Evolutionary conservation across 768 basidiomycete species (phyloP).

Genomic region (Pluteus cervinus): DNA sequence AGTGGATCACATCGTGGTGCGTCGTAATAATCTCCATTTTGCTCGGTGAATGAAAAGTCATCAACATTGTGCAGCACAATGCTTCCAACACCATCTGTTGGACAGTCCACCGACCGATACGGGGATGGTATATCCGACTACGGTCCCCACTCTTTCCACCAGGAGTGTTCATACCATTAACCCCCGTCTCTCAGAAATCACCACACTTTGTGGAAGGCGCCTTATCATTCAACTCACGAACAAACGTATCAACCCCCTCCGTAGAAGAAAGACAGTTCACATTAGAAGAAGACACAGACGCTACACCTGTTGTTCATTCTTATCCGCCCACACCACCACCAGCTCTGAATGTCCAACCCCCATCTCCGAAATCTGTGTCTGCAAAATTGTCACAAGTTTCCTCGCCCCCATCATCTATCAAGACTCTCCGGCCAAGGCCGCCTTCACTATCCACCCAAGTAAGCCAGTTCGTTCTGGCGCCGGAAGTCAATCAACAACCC

Average conservation of each 20-base stretch:
- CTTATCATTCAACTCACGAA: constrained; percentile 47
- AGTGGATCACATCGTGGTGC: constrained; percentile 65
- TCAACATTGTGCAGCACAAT: constrained; percentile 44
- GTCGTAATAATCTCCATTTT: constrained; percentile 17
- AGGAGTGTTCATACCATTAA: constrained; percentile 48
- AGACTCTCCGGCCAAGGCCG: constrained; percentile 15
- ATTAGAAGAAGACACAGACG: constrained; percentile 16
- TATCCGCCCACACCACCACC: constrained; percentile 52
- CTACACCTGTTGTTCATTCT: constrained; percentile 40
- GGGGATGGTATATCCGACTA: constrained; percentile 82
- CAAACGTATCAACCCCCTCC: constrained; percentile 22
- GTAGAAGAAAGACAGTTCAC: constrained; percentile 10
- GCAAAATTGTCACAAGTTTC: constrained; percentile 19
- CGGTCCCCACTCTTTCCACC: constrained; percentile 67
- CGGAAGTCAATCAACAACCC: constrained; percentile 33
- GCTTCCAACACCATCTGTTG: constrained; percentile 60
- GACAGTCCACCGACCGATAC: constrained; percentile 73
- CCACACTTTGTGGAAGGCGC: constrained; percentile 46
- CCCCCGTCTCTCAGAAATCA: constrained; percentile 41
- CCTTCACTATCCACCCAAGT: constrained; percentile 31
- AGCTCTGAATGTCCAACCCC: constrained; percentile 22
- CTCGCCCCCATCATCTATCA: constrained; percentile 1
- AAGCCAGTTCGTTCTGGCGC: constrained; percentile 48
- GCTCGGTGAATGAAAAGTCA: neutral
- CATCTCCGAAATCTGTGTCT: constrained; percentile 21